Evolutionary conservation across 306 rosid species (phyloP).

Genomic region (Citrullus mucosospermus): DNA sequence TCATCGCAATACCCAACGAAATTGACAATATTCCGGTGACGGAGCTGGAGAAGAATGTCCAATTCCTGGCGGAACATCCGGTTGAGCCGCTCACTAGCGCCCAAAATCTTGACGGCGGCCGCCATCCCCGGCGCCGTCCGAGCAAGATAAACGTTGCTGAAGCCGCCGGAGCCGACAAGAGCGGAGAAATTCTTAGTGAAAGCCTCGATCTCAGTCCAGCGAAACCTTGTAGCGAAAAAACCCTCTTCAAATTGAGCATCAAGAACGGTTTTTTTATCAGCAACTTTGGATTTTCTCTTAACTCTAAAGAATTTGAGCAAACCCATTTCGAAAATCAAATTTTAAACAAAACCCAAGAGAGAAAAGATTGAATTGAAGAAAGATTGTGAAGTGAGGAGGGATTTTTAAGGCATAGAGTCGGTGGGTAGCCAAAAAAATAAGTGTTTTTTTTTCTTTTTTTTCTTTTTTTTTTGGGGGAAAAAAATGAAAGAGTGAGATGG

Average conservation of each 20-base stretch:
- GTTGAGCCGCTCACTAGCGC: conserved; percentile 22
- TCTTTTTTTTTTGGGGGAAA: no score
- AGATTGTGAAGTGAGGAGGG: neutral
- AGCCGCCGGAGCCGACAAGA: conserved; percentile 38
- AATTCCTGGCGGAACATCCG: conserved; percentile 29
- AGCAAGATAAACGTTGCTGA: conserved; percentile 31
- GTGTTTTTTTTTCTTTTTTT: neutral
- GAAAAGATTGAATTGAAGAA: neutral
- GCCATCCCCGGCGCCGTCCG: neutral
- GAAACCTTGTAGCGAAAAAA: conserved; percentile 1
- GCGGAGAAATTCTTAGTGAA: conserved; percentile 19
- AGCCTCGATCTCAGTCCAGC: conserved; percentile 29
- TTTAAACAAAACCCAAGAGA: neutral
- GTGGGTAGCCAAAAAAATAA: neutral
- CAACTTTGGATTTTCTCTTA: conserved; percentile 1
- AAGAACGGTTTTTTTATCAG: neutral
- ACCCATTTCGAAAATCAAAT: neutral
- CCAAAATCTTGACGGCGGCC: conserved; percentile 26
- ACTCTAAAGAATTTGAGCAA: conserved; percentile 10
- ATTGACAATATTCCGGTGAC: conserved; percentile 21
- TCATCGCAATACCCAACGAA: conserved; percentile 29
- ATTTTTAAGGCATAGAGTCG: neutral
- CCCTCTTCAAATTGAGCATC: neutral
- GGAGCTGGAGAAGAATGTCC: conserved; percentile 24
- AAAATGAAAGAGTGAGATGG: neutral